These are phyloP conservation scores for Metarhizium brunneum DNA, from an alignment of 2,329 filamentous ascomycete species.

Conservation along the genomic window DNA sequence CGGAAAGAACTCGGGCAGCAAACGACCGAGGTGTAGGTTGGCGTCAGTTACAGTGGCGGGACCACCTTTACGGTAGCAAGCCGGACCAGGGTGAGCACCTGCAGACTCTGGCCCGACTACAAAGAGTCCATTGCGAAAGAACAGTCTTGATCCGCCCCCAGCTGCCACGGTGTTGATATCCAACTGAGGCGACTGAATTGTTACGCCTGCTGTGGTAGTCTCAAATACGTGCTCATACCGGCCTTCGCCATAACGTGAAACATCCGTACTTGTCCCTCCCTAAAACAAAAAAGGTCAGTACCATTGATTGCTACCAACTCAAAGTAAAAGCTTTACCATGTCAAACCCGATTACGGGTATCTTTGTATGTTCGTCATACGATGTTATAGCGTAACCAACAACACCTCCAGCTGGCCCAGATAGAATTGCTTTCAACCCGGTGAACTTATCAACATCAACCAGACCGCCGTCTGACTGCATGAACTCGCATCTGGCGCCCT, in stretches of 20 bases:
- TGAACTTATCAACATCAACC: constrained; percentile 52
- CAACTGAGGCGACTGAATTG: constrained; percentile 69
- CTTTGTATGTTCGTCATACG: constrained; percentile 57
- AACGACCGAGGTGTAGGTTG: constrained; percentile 57
- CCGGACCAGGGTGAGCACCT: constrained; percentile 60
- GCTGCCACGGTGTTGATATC: constrained; percentile 78
- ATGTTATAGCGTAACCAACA: constrained; percentile 66
- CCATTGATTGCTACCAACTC: background rate
- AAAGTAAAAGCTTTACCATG: constrained; percentile 25
- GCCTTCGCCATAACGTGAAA: constrained; percentile 51
- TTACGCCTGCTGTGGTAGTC: constrained; percentile 68
- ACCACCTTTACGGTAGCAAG: constrained; percentile 64
- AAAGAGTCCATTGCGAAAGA: constrained; percentile 64
- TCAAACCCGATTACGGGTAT: constrained; percentile 70
- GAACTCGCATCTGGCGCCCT: constrained; percentile 57
- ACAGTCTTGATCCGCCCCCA: constrained; percentile 61
- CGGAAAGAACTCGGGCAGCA: constrained; percentile 55
- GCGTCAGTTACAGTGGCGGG: constrained; percentile 65
- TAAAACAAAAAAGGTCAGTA: background rate
- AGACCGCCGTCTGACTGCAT: constrained; percentile 55
- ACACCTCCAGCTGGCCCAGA: constrained; percentile 72
- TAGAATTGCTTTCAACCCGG: constrained; percentile 59
- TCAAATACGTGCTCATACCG: constrained; percentile 48
- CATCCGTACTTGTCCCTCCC: constrained; percentile 64
- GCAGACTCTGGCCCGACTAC: constrained; percentile 65